phyloP scores from a whole-genome alignment of 129 eudicot genomes.

The Saposhnikovia divaricata region DNA sequence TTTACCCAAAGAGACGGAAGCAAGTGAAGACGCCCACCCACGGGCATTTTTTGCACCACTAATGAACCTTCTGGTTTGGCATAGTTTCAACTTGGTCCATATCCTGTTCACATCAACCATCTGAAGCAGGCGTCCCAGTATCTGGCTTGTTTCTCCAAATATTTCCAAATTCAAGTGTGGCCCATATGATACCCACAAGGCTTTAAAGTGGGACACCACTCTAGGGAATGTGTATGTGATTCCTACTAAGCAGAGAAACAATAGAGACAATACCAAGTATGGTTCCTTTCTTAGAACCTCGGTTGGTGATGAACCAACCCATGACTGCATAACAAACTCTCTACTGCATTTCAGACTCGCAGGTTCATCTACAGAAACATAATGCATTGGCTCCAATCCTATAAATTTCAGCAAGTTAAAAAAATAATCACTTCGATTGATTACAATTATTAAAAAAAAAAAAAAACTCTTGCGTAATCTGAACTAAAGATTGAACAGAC shows the following conservation, averaged over 20 bases:
- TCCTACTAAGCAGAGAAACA: slow-evolving; percentile 32
- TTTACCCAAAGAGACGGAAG: slow-evolving; percentile 49
- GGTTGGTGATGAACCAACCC: slow-evolving; percentile 27
- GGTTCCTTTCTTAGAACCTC: slow-evolving; percentile 43
- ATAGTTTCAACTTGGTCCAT: slow-evolving; percentile 37
- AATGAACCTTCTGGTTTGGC: slow-evolving; percentile 42
- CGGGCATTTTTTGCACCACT: slow-evolving; percentile 41
- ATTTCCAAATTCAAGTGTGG: slow-evolving; percentile 44
- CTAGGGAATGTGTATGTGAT: slow-evolving; percentile 26
- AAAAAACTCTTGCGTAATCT: not conserved
- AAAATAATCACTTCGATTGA: not conserved
- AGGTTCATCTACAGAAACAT: slow-evolving; percentile 11
- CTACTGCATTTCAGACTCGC: not conserved
- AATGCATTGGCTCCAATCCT: slow-evolving; percentile 25
- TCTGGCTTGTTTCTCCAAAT: slow-evolving; percentile 53
- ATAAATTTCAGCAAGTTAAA: slow-evolving; percentile 6
- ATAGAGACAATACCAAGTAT: slow-evolving; percentile 29
- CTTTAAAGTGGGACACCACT: slow-evolving; percentile 15
- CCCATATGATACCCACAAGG: slow-evolving; percentile 29
- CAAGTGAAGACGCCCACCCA: slow-evolving; percentile 52
- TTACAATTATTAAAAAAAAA: not conserved
- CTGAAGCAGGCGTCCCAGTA: slow-evolving; percentile 33
- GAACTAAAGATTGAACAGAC: not conserved
- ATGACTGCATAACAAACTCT: slow-evolving; percentile 23
- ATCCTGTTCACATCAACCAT: slow-evolving; percentile 39